Percentiles rank a stretch among this genome's conserved stretches.
Conservation (phyloP, 2,329 filamentous ascomycete species). For the Aspergillus sp. region DNA sequence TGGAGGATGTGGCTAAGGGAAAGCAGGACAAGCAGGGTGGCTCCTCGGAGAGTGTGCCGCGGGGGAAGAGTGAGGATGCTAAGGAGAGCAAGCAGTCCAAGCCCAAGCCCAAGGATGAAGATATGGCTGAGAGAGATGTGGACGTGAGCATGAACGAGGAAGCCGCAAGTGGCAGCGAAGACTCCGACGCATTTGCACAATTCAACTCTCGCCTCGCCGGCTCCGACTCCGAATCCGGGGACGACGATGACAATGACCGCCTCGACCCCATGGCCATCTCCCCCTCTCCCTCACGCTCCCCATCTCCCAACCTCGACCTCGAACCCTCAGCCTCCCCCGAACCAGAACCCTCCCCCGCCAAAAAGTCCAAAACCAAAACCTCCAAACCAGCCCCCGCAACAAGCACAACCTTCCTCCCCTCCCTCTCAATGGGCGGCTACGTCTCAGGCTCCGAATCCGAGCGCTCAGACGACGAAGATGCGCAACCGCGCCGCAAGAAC, state of each 20-base stretch:
- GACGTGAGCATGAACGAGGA: conserved; percentile 18
- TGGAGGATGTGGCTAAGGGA: conserved; percentile 21
- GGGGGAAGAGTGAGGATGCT: conserved; percentile 2
- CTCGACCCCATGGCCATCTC: conserved; percentile 7
- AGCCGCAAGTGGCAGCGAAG: conserved; percentile 13
- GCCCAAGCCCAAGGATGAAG: neutral
- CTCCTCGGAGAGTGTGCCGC: conserved; percentile 1
- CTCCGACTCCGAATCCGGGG: conserved; percentile 19
- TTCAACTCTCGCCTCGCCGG: conserved; percentile 31
- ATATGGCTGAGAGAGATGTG: conserved; percentile 3
- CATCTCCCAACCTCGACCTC: conserved; percentile 20
- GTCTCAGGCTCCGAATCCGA: conserved; percentile 56
- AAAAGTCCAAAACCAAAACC: conserved; percentile 17
- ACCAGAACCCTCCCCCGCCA: conserved; percentile 17
- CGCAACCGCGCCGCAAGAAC: conserved; percentile 49
- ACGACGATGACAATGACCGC: conserved; percentile 10
- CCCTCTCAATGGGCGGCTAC: conserved; percentile 55
- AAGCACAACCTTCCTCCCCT: conserved; percentile 53
- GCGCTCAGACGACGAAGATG: conserved; percentile 36
- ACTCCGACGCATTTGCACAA: conserved; percentile 20
- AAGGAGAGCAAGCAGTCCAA: conserved; percentile 2
- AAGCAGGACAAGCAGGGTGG: conserved; percentile 4
- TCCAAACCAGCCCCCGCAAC: conserved; percentile 13
- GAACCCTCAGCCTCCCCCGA: conserved; percentile 1
- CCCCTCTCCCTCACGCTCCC: conserved; percentile 29